Evolutionary conservation across 345 rosid species (phyloP).

Genomic region (Camelina hispida): DNA sequence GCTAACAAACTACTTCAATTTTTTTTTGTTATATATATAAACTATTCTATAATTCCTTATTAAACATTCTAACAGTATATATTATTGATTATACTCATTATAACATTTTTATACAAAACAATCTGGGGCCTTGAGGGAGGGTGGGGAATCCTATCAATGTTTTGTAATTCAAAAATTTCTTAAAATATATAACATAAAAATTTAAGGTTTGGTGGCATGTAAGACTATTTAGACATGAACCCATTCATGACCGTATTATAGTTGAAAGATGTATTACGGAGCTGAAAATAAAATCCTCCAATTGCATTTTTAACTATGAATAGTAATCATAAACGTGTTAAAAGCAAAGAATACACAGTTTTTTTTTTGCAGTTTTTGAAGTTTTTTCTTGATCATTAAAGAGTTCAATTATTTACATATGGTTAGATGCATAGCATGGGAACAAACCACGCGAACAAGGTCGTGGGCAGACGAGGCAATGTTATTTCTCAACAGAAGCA

Average conservation of each 20-base stretch:
- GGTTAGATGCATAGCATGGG: constrained; percentile 19
- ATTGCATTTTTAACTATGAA: neutral
- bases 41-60: neutral
- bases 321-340: neutral
- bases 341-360: neutral
- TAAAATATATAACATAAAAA: neutral
- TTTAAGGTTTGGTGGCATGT: neutral
- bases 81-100: neutral
- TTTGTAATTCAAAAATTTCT: neutral
- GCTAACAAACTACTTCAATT: neutral
- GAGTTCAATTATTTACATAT: neutral
- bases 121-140: neutral
- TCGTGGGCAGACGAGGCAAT: constrained; percentile 6
- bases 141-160: neutral
- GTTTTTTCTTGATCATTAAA: too few relatives aligned
- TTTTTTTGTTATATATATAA: neutral
- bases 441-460: constrained; percentile 15
- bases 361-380: neutral
- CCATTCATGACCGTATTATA: neutral
- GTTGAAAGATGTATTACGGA: neutral
- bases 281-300: neutral
- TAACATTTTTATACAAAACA: too few relatives aligned
- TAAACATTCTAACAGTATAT: neutral
- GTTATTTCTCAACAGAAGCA: neutral
- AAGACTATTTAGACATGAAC: neutral